Conservation (phyloP, 106 monocot genomes). For the Alisma plantagoaquatica region DNA sequence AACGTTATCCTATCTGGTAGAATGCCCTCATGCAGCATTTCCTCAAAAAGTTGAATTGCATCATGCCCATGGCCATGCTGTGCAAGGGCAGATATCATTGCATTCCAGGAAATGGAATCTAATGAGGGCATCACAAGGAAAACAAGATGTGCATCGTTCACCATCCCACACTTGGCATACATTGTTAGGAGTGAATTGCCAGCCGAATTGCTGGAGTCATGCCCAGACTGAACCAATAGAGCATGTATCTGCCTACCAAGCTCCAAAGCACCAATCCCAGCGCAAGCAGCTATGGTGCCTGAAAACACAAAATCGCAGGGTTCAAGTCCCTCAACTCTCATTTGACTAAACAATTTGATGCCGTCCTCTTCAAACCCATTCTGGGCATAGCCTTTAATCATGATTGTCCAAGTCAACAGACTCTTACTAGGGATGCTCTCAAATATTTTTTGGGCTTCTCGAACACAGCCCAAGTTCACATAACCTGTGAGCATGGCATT, state of each 20-base stretch:
- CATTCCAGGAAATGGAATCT: constrained; percentile 86
- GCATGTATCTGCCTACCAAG: constrained; percentile 67
- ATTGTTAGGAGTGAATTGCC: constrained; percentile 22
- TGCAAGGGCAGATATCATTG: constrained; percentile 83
- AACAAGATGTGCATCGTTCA: constrained; percentile 26
- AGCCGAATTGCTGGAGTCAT: constrained; percentile 33
- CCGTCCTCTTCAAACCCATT: constrained; percentile 67
- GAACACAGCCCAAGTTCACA: constrained; percentile 23
- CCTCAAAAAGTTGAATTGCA: constrained; percentile 56
- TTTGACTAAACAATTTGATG: constrained; percentile 46
- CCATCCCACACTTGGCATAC: constrained; percentile 26
- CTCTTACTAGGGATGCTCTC: constrained; percentile 46
- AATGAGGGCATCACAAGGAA: constrained; percentile 64
- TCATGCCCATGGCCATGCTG: constrained; percentile 84
- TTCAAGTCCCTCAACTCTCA: constrained; percentile 43
- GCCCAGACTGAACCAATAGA: constrained; percentile 48
- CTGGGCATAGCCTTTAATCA: constrained; percentile 70
- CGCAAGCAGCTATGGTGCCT: constrained; percentile 54
- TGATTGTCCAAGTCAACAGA: constrained; percentile 73
- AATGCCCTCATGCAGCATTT: constrained; percentile 30
- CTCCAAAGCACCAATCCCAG: constrained; percentile 54
- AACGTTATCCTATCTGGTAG: constrained; percentile 18
- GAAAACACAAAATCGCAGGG: constrained; percentile 82
- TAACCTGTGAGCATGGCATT: constrained; percentile 84
- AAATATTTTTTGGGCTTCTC: constrained; percentile 46